A percentile compares a stretch with the other conserved stretches of the same genome.
Evolutionary conservation across 176 grass and related monocot species (phyloP).

Genomic region (Carex kokanica): DNA sequence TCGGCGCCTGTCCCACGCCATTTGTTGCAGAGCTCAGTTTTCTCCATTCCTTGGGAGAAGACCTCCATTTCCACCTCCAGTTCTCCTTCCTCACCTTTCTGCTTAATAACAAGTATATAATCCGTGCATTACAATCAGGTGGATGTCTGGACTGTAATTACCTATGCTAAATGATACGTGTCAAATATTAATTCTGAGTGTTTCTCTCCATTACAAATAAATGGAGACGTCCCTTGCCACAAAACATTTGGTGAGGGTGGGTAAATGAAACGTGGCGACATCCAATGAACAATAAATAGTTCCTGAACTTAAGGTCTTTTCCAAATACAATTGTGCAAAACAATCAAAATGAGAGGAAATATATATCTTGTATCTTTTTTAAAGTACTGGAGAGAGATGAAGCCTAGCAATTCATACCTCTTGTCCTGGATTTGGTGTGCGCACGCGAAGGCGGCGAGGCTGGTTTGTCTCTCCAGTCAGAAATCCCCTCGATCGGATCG

Average conservation of each 20-base stretch:
- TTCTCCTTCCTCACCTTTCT: slow-evolving; percentile 36
- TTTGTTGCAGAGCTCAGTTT: slow-evolving; percentile 96
- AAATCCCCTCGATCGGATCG: slow-evolving; percentile 48
- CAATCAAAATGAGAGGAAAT: not conserved
- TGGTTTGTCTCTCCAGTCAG: slow-evolving; percentile 16
- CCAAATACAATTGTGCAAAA: not conserved
- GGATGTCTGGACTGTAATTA: not conserved
- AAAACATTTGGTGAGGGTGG: not conserved
- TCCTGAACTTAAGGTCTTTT: not conserved
- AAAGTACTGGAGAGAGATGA: not conserved
- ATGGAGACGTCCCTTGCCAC: not conserved
- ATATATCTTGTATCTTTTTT: not conserved
- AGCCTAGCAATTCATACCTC: slow-evolving; percentile 8
- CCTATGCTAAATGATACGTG: not conserved
- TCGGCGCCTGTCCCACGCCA: slow-evolving; percentile 34
- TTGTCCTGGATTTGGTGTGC: slow-evolving; percentile 16
- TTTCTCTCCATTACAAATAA: not conserved
- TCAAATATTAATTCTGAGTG: not conserved
- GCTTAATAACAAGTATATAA: slow-evolving; percentile 21
- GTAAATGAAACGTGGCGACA: not conserved
- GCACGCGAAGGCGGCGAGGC: slow-evolving; percentile 48
- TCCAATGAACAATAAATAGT: not conserved
- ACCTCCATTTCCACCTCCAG: slow-evolving; percentile 62
- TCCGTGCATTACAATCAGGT: slow-evolving; percentile 8
- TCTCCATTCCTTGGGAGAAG: slow-evolving; percentile 54